Evolutionary conservation across 257 asterid species (phyloP), one percentile per base, ranked within the genome.

Genomic region (Hygrophila difformis): DNA sequence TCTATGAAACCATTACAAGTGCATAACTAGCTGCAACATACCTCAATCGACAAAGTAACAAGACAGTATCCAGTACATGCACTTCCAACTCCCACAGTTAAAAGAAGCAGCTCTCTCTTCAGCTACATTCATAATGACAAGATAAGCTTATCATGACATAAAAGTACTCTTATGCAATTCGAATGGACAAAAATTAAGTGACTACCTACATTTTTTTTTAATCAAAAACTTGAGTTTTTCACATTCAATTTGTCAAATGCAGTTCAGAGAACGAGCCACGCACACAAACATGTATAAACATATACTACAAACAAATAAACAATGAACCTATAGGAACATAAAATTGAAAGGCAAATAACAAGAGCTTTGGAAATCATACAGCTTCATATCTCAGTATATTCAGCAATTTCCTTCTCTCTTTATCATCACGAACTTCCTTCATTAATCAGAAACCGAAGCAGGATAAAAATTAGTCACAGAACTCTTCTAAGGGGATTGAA

Each of bases 31-130:
- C 19, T 29, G 14, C 46, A 36, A 33, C 47, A 56, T 67, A 85
- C 98, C 98, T 91, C 78, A 35, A 67, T 55, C 3, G 98, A 91
- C 42, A 91, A 80, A 47, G 72, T 75, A 47, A 73, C 55, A 8
- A 86, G 82, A 62, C 98, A 91, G 67, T 91, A 91, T 62, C 96
- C 98, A 52, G 75, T 73, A 49, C 98, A 91, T 18, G 84, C 93
- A 54, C 92, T 65, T 67, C 98, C 98, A 38, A 91, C 69, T 21
- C 78, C 78, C 64, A 76, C 84, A 0, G 95, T 91, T 62, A 86
- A 61, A 42, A 79, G 77, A 24, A 86, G 72, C 56, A 86, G 69
- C 64, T 91, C 98, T 69, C 84, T 81, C 75, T 86, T 91, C 38
- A 91, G 92, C 98, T 91, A 88, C 72, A 77, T 57, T 18, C 19